phyloP scores from a whole-genome alignment of 176 grass and related monocot genomes.

The Zea mays region DNA sequence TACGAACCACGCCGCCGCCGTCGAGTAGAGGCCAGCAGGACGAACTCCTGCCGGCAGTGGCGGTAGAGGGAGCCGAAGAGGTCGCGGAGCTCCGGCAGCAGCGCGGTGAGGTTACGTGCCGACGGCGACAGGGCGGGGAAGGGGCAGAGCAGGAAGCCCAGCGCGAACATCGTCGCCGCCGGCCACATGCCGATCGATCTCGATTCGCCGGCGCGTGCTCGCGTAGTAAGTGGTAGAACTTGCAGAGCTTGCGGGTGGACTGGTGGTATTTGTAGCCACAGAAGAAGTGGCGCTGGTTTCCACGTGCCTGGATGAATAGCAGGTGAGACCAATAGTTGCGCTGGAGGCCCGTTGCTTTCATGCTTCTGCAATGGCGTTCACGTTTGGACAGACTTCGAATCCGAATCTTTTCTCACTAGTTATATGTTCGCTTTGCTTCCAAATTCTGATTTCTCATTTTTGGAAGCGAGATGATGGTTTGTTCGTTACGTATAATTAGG shows the following conservation, averaged over 20 bases:
- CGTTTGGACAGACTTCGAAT: background rate
- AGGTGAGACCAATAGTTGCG: background rate
- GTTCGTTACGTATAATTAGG: too few relatives aligned
- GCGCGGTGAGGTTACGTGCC: constrained; percentile 46
- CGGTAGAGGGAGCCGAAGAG: constrained; percentile 43
- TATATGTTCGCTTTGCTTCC: background rate
- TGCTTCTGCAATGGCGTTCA: background rate
- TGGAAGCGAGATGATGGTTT: background rate
- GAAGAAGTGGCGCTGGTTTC: background rate
- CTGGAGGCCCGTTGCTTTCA: background rate
- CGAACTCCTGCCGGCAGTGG: constrained; percentile 38
- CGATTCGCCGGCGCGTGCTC: background rate
- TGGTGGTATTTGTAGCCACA: background rate
- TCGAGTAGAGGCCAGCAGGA: background rate
- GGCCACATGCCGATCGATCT: background rate
- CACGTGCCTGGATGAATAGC: background rate
- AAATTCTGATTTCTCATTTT: background rate
- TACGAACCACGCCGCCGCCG: background rate
- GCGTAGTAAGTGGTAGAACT: background rate
- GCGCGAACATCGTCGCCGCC: constrained; percentile 41
- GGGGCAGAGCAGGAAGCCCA: constrained; percentile 49
- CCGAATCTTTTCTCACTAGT: background rate
- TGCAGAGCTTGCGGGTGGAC: background rate
- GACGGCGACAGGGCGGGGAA: constrained; percentile 43
- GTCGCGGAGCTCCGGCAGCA: constrained; percentile 52